Base-by-base conservation (phyloP, 345 rosid genomes). In the Cardamine chenopodiifolia region DNA sequence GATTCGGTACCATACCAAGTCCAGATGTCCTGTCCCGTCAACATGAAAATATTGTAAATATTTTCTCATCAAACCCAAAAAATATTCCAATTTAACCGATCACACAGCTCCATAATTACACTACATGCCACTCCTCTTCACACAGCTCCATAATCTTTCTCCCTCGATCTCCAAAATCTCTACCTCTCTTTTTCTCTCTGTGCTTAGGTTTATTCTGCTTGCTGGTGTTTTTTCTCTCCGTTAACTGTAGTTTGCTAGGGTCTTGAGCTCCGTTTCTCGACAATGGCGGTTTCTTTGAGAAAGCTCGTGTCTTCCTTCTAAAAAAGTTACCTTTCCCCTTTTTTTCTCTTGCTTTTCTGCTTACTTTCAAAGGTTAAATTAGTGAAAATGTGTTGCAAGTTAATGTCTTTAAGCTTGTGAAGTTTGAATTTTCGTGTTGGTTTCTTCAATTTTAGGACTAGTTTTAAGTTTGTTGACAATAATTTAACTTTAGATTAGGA, bases 231-330 rank as follows among this genome's bases (percentile, higher is more conserved):
- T 7, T 7, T 13, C n/a, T 26, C 72, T 59, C 80, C 29, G 32
- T 54, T 13, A 42, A 62, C 22, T 22, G 19, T 58, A 63, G 19
- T 63, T 56, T 17, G 32, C n/a, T 68, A 17, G 57, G 52, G 47
- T 70, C 55, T 78, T 59, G 81, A 56, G 66, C 76, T 70, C 20
- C 20, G 59, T 80, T 78, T 53, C 72, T 69, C 65, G 22, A 66
- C 62, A 57, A 70, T 75, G 84, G 57, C 62, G 80, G 53, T 70
- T 71, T 71, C 57, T 59, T 50, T 77, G 68, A 78, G 69, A 78
- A 42, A 72, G 40, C 52, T 71, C 64, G 26, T 78, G 62, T 44
- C 62, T 58, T 56, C 53, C 45, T 71, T 73, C 70, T 83, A 63
- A 59, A 68, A n/a, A 52, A 37, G 49, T 15, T 39, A 20, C 25